Evolutionary conservation across 106 monocot genomes (phyloP).

Genomic region (Phalaenopsis equestris): DNA sequence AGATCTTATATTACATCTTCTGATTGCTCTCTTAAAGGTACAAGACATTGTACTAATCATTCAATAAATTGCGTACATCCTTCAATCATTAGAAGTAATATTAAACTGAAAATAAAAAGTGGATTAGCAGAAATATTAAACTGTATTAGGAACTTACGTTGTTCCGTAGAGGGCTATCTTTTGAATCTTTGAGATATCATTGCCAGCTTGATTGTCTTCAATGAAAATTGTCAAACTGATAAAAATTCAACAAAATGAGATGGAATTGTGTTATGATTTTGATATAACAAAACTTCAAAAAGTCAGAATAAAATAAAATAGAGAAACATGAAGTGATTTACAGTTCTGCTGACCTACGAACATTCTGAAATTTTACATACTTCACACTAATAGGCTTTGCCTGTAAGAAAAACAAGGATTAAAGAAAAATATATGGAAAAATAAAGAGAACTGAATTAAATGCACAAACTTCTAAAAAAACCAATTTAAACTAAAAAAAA

Average conservation of each 20-base stretch:
- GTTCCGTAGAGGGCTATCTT: slow-evolving; percentile 74
- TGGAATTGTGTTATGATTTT: background rate
- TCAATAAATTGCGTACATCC: no score
- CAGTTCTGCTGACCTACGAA: slow-evolving; percentile 58
- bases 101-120: no score
- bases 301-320: background rate
- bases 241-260: slow-evolving; percentile 7
- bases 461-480: background rate
- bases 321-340: background rate
- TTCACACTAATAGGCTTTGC: slow-evolving; percentile 65
- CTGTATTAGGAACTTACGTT: slow-evolving; percentile 42
- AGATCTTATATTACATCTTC: no score
- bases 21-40: no score
- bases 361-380: slow-evolving; percentile 98
- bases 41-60: no score
- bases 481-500: no score
- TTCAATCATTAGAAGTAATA: no score
- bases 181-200: slow-evolving; percentile 65
- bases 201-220: slow-evolving; percentile 85
- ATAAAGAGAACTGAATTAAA: background rate
- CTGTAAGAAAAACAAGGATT: slow-evolving; percentile 24
- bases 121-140: no score
- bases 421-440: background rate
- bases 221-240: slow-evolving; percentile 94
- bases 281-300: background rate